These are phyloP conservation scores for Ustilago tritici DNA, from an alignment of 1,284 basidiomycete genomes.

Conservation along the genomic window DNA sequence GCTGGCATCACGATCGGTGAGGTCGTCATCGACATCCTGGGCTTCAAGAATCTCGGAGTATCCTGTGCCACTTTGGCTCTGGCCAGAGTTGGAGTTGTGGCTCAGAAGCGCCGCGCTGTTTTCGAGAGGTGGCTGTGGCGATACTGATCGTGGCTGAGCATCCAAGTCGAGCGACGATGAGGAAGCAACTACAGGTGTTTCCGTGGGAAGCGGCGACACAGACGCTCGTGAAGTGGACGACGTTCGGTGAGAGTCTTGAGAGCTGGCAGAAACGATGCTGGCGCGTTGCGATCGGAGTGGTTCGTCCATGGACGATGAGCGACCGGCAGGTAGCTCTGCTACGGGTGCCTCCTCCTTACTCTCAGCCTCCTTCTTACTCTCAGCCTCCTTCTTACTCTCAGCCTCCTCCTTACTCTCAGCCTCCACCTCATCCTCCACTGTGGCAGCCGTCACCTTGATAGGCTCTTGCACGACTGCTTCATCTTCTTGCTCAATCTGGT, in stretches of 20 bases:
- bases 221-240: conserved; percentile 11
- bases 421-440: not conserved
- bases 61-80: conserved; percentile 28
- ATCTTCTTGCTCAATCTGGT: not conserved
- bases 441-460: not conserved
- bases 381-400: too few species aligned
- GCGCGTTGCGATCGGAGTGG: conserved; percentile 28
- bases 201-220: not conserved
- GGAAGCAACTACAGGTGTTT: not conserved
- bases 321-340: not conserved
- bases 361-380: too few species aligned
- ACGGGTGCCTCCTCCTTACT: not conserved
- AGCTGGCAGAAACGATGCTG: conserved; percentile 34
- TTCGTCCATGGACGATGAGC: conserved; percentile 22
- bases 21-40: conserved; percentile 18
- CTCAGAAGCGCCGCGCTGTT: conserved; percentile 17
- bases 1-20: conserved; percentile 21
- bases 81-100: conserved; percentile 7
- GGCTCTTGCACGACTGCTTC: not conserved
- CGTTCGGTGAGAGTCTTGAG: conserved; percentile 11
- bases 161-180: conserved; percentile 3
- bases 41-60: conserved; percentile 33
- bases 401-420: too few species aligned
- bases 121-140: conserved; percentile 14
- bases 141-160: conserved; percentile 20